These are phyloP conservation scores for Postia placenta DNA, from an alignment of 768 basidiomycete species.

Conservation along the genomic window DNA sequence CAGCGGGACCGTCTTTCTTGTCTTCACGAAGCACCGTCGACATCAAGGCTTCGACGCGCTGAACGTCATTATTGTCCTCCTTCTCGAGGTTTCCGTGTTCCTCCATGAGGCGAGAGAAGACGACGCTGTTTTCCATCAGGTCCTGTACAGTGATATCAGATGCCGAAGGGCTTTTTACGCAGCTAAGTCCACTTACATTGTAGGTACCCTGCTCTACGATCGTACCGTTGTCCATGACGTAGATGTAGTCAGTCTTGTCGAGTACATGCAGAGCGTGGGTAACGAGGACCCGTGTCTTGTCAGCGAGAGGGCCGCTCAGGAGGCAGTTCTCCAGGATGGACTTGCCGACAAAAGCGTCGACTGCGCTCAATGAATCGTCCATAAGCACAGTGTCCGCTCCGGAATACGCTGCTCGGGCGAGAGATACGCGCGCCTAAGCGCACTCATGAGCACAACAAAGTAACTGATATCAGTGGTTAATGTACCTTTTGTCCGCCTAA, in stretches of 20 bases:
- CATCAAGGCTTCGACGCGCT: neutral
- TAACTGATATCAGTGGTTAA: no score
- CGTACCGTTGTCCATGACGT: constrained; percentile 51
- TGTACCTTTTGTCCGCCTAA: constrained; percentile 32
- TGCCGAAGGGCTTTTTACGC: no score
- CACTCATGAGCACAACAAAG: neutral
- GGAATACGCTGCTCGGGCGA: constrained; percentile 76
- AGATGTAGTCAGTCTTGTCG: constrained; percentile 76
- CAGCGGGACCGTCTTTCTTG: neutral
- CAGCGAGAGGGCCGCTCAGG: constrained; percentile 21
- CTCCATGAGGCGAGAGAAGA: constrained; percentile 31
- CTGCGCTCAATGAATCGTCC: constrained; percentile 77
- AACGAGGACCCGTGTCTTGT: constrained; percentile 79
- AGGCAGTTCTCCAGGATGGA: constrained; percentile 36
- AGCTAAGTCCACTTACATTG: constrained; percentile 18
- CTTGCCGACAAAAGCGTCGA: constrained; percentile 73
- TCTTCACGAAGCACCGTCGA: neutral
- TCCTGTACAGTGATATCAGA: constrained; percentile 17
- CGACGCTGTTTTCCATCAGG: constrained; percentile 22
- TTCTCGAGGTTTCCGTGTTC: constrained; percentile 36
- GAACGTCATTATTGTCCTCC: constrained; percentile 20
- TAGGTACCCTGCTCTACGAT: constrained; percentile 45
- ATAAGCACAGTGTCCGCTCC: constrained; percentile 67
- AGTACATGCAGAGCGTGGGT: constrained; percentile 90
- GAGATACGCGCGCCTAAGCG: constrained; percentile 58